A percentile compares a stretch with the other conserved stretches of the same genome.
phyloP scores from a whole-genome alignment of 202 grass and related monocot genomes.

The Bolboschoenoplectus hybrid region DNA sequence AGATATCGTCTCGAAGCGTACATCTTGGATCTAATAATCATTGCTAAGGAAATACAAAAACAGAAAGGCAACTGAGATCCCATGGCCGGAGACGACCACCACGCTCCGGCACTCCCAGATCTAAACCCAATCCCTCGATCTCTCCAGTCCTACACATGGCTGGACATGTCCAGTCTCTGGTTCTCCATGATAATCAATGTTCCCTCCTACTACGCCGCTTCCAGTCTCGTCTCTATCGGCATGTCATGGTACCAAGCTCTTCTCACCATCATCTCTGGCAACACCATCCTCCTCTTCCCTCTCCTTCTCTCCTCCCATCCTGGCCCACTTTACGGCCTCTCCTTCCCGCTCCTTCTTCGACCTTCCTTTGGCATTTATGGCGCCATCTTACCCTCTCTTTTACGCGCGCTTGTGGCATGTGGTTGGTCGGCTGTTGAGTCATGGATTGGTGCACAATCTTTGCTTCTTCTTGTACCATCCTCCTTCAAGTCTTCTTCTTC shows the following conservation, averaged over 20 bases:
- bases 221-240: slow-evolving; percentile 32
- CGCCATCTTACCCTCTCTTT: slow-evolving; percentile 28
- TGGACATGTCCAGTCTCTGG: slow-evolving; percentile 46
- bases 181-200: slow-evolving; percentile 28
- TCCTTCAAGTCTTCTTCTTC: slow-evolving; percentile 22
- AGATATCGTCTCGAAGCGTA: no score
- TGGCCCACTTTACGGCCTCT: slow-evolving; percentile 32
- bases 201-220: slow-evolving; percentile 39
- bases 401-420: slow-evolving; percentile 47
- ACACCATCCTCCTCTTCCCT: slow-evolving; percentile 40
- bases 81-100: slow-evolving; percentile 26
- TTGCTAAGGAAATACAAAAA: not conserved
- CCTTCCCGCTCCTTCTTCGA: slow-evolving; percentile 36
- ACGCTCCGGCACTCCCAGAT: not conserved
- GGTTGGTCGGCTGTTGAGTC: slow-evolving; percentile 55
- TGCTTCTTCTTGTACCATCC: slow-evolving; percentile 44
- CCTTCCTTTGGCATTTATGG: slow-evolving; percentile 28
- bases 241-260: slow-evolving; percentile 51
- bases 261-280: slow-evolving; percentile 26
- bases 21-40: no score
- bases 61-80: not conserved
- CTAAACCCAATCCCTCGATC: not conserved
- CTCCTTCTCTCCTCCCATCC: slow-evolving; percentile 37
- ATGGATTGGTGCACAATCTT: slow-evolving; percentile 46
- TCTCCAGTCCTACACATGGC: not conserved